Percentiles rank a stretch among this genome's conserved stretches.
Conservation (phyloP, 108 stramenopile genomes). For the Cyclotella atomus region DNA sequence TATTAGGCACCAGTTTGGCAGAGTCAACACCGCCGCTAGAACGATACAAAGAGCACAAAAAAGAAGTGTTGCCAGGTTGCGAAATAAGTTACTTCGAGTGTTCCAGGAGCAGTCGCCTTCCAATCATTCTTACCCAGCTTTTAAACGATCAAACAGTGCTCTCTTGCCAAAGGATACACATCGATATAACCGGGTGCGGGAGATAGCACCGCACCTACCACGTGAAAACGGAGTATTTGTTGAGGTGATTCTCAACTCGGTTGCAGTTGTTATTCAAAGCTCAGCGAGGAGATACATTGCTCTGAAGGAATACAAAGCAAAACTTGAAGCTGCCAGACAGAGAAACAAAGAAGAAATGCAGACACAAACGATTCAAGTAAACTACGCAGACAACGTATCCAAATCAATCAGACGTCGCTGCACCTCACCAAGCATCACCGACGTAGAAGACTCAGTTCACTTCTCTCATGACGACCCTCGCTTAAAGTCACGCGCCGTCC, state of each 20-base stretch:
- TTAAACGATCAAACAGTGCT: slow-evolving; percentile 14
- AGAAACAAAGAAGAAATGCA: slow-evolving; percentile 3
- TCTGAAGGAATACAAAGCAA: neutral
- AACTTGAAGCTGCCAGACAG: neutral
- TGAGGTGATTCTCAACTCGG: slow-evolving; percentile 45
- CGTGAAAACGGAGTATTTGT: slow-evolving; percentile 46
- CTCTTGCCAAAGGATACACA: slow-evolving; percentile 33
- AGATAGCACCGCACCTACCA: slow-evolving; percentile 38
- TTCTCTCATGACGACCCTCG: neutral
- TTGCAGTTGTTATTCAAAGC: slow-evolving; percentile 46
- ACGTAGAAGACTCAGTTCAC: neutral
- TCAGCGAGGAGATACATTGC: slow-evolving; percentile 31
- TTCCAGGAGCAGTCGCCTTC: slow-evolving; percentile 1
- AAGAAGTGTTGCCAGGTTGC: slow-evolving; percentile 19
- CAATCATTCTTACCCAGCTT: neutral
- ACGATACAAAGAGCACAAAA: slow-evolving; percentile 40
- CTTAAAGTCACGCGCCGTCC: neutral
- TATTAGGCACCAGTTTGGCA: neutral
- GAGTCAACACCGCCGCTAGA: slow-evolving; percentile 25
- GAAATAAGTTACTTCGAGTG: slow-evolving; percentile 21
- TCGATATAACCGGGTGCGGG: slow-evolving; percentile 33
- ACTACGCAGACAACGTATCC: too few relatives aligned
- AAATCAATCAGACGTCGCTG: too few relatives aligned
- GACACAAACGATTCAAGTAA: too few relatives aligned
- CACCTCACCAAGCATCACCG: too few relatives aligned